Evolutionary conservation across 352 stramenopile genomes (phyloP), one percentile per base, ranked within the genome.

Genomic region (Globisporangium camurandrum): DNA sequence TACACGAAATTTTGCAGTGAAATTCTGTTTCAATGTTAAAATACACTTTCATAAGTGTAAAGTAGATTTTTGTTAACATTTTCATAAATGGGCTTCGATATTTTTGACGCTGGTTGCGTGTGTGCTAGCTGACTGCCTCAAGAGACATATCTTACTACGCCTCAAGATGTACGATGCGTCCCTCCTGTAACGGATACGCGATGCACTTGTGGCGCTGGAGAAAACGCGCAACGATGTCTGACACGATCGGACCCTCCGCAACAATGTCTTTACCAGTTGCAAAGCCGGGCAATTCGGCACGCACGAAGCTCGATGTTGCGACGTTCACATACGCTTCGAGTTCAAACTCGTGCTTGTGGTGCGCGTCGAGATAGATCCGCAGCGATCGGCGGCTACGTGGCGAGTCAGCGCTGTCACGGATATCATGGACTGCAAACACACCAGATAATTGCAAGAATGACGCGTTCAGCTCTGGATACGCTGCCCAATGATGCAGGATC

Each of bases 161-260:
- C n/a, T n/a, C n/a, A n/a, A n/a, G n/a, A n/a, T n/a, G n/a, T n/a
- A 30, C 28, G 37, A 54, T 40, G 2, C 48, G 48, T 9, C 30
- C 23, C 30, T 54, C 37, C 10, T 41, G 39, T 1, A 54, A 19
- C n/a, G 48, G 48, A 19, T 54, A 54, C 16, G 37, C 37, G 37
- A 54, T 54, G 20, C 47, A 8, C 10, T 23, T n/a, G 46, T 19
- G 30, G 6, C 22, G 24, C 30, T 47, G 8, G 4, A 54, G 22
- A 22, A 54, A 54, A 17, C n/a, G 16, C 4, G 48, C 48, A 12
- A 54, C 37, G 27, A 41, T 33, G 37, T 54, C 48, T 9, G 24
- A 38, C 10, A 54, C 34, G 9, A 54, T 4, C 14, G 24, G 37
- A 7, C 48, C 48, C 3, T 27, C 24, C 23, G 24, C 39, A 6